Conservation (phyloP, 192 early-diverging fungal genomes). For the Rhizophagus sp. region DNA sequence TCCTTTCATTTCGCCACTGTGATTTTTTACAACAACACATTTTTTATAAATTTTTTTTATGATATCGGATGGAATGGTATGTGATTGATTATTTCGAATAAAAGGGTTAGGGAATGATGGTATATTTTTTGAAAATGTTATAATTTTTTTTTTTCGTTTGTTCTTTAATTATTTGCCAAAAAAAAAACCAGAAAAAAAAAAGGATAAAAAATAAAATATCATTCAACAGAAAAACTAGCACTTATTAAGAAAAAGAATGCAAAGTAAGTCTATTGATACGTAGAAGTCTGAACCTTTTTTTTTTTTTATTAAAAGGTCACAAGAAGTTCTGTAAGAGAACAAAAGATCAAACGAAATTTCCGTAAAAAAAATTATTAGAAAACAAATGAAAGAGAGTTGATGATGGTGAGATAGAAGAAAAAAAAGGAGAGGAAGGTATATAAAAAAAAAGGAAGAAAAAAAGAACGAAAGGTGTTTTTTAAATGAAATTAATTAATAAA, state of each 20-base stretch:
- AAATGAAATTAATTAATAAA: background rate
- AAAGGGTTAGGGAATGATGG: too few relatives aligned
- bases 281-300: background rate
- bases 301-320: too few relatives aligned
- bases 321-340: too few relatives aligned
- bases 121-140: too few relatives aligned
- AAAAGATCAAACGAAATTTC: background rate
- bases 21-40: conserved; percentile 14
- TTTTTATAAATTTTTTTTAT: background rate
- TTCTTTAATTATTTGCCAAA: too few relatives aligned
- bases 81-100: background rate
- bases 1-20: conserved; percentile 72
- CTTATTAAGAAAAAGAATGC: too few relatives aligned
- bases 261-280: background rate
- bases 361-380: background rate
- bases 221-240: too few relatives aligned
- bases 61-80: background rate
- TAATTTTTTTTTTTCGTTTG: background rate
- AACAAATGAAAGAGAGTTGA: background rate
- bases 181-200: too few relatives aligned
- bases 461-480: background rate
- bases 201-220: too few relatives aligned
- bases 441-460: background rate
- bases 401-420: background rate
- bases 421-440: background rate